phyloP scores from a whole-genome alignment of 148 eudicot species.

The Vaccinium darrowii region DNA sequence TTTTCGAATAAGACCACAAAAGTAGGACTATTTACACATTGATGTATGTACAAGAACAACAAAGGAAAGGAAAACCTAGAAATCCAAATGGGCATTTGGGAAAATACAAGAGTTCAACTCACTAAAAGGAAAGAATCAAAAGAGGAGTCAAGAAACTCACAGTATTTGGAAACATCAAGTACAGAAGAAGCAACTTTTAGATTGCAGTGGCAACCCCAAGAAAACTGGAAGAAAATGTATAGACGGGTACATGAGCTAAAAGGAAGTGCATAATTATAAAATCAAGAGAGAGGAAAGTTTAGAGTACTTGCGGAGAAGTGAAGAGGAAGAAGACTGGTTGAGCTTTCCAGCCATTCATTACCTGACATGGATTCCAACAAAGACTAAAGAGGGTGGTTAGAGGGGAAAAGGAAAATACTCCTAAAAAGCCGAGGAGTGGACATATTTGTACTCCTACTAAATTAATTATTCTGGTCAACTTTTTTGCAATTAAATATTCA shows the following conservation, averaged over 20 bases:
- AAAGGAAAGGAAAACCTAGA: constrained; percentile 8
- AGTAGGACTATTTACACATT: not conserved
- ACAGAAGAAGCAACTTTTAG: not conserved
- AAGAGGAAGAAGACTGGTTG: constrained; percentile 44
- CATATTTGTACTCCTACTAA: too few relatives aligned
- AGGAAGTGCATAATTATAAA: constrained; percentile 4
- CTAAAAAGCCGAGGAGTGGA: not conserved
- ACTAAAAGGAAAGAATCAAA: not conserved
- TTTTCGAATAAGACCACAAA: not conserved
- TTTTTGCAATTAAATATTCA: too few relatives aligned
- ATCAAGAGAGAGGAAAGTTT: constrained; percentile 9
- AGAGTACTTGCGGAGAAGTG: constrained; percentile 35
- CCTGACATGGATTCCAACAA: constrained; percentile 53
- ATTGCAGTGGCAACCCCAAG: constrained; percentile 29
- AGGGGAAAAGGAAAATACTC: not conserved
- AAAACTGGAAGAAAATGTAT: constrained; percentile 22
- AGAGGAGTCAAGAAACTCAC: constrained; percentile 7
- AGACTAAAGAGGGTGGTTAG: constrained; percentile 14
- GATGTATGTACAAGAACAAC: not conserved
- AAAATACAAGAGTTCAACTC: not conserved
- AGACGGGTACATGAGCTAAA: constrained; percentile 11
- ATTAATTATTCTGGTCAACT: too few relatives aligned
- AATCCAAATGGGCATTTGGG: constrained; percentile 8
- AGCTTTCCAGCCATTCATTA: constrained; percentile 62
- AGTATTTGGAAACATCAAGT: constrained; percentile 15